Conservation (phyloP, 176 grass and related monocot genomes). For the Hordeum vulgare region DNA sequence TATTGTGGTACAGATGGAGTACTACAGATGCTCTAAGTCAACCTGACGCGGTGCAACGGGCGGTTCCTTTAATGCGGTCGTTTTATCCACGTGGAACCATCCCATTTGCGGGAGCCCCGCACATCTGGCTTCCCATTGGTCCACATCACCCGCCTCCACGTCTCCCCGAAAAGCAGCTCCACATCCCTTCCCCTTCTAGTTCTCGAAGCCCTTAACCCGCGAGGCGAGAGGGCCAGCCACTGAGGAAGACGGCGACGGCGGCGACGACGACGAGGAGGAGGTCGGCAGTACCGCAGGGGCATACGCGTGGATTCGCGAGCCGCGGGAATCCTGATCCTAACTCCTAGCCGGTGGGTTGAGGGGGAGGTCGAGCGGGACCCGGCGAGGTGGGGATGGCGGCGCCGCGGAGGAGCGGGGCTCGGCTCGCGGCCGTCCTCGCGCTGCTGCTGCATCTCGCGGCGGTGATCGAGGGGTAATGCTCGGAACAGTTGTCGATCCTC, state of each 20-base stretch:
- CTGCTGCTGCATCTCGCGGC: constrained; percentile 28
- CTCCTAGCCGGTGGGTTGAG: not conserved
- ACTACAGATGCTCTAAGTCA: too few species aligned
- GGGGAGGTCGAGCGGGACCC: not conserved
- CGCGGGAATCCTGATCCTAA: not conserved
- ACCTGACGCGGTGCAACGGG: not conserved
- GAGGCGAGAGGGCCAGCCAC: not conserved
- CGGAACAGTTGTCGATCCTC: not conserved
- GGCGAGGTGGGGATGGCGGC: constrained; percentile 22
- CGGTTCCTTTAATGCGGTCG: not conserved
- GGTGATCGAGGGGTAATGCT: constrained; percentile 33
- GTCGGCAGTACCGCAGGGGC: not conserved
- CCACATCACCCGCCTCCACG: constrained; percentile 40
- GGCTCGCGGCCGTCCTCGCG: constrained; percentile 16
- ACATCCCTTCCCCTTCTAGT: constrained; percentile 26
- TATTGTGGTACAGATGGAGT: too few species aligned
- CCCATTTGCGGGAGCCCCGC: not conserved
- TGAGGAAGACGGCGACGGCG: not conserved
- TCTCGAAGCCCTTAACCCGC: constrained; percentile 35
- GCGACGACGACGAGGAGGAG: not conserved
- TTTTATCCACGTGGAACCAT: not conserved
- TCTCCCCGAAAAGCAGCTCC: not conserved
- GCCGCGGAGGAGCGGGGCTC: not conserved
- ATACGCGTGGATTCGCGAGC: not conserved
- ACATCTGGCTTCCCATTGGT: constrained; percentile 16